Conservation (phyloP, 2,329 filamentous ascomycete species). For the Ophiocordyceps camponoti-rufipedis region DNA sequence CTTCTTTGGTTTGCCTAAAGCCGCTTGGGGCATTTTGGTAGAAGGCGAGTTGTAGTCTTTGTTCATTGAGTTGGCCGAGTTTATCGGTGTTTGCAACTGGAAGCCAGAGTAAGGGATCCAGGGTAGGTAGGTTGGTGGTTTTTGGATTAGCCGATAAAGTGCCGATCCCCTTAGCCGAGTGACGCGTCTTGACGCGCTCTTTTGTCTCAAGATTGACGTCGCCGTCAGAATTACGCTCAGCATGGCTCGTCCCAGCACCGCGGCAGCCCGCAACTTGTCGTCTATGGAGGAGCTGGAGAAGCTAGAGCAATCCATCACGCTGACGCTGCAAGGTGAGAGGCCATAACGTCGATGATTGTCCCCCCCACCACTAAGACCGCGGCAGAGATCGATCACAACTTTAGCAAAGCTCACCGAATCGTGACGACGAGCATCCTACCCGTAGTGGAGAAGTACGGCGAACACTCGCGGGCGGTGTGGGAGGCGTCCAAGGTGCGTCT, state of each 20-base stretch:
- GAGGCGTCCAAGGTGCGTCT: conserved; percentile 69
- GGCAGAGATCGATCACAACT: conserved; percentile 93
- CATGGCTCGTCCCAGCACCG: conserved; percentile 31
- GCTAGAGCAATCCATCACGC: conserved; percentile 88
- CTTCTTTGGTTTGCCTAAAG: too few relatives aligned
- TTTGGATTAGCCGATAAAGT: background rate
- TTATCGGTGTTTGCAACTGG: too few relatives aligned
- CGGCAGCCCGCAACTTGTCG: conserved; percentile 40
- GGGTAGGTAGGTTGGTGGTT: too few relatives aligned
- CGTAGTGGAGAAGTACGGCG: conserved; percentile 85
- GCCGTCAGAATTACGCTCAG: conserved; percentile 1
- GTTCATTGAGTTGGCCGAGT: too few relatives aligned
- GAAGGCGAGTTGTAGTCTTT: too few relatives aligned
- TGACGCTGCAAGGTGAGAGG: conserved; percentile 68
- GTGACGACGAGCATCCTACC: conserved; percentile 88
- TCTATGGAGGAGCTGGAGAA: conserved; percentile 91
- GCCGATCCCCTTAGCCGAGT: background rate
- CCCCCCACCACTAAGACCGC: too few relatives aligned
- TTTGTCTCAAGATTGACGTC: background rate
- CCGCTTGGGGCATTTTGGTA: too few relatives aligned
- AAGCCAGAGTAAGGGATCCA: too few relatives aligned
- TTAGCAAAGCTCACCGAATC: conserved; percentile 89
- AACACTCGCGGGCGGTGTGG: conserved; percentile 88
- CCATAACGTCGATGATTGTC: background rate
- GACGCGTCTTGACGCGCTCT: background rate